These are phyloP conservation scores for Juglanconis sp. DNA, from an alignment of 2,329 filamentous ascomycete genomes.

Conservation along the genomic window DNA sequence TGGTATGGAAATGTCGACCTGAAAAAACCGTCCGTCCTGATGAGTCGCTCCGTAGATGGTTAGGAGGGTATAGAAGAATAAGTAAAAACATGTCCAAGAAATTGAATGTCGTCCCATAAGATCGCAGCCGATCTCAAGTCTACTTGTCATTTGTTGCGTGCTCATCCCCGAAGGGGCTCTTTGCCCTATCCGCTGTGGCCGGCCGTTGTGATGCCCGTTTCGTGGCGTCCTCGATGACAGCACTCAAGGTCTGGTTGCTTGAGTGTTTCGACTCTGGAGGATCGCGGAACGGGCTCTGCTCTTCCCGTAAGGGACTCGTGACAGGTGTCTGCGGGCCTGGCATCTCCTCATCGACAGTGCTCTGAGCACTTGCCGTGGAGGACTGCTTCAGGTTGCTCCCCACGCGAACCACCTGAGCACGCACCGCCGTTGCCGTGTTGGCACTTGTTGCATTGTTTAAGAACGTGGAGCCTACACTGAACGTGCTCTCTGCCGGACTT, in stretches of 20 bases:
- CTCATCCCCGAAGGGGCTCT: conserved; percentile 57
- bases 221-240: conserved; percentile 53
- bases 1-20: neutral
- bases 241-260: conserved; percentile 48
- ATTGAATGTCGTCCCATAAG: neutral
- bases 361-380: conserved; percentile 28
- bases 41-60: neutral
- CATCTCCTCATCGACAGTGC: conserved; percentile 23
- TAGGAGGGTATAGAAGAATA: conserved; percentile 2
- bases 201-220: conserved; percentile 35
- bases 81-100: neutral
- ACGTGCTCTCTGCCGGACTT: conserved; percentile 53
- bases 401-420: conserved; percentile 58
- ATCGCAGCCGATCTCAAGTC: neutral
- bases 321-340: conserved; percentile 39
- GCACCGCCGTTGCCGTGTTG: conserved; percentile 53
- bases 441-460: conserved; percentile 58
- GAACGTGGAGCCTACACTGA: conserved; percentile 67
- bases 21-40: neutral
- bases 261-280: conserved; percentile 37
- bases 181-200: conserved; percentile 29
- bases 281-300: conserved; percentile 59
- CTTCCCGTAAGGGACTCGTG: conserved; percentile 46
- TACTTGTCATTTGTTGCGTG: conserved; percentile 48
- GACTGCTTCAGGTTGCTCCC: conserved; percentile 48